These are phyloP conservation scores for Ceratocystis destructans DNA, from an alignment of 2,329 filamentous ascomycete genomes.

Conservation along the genomic window DNA sequence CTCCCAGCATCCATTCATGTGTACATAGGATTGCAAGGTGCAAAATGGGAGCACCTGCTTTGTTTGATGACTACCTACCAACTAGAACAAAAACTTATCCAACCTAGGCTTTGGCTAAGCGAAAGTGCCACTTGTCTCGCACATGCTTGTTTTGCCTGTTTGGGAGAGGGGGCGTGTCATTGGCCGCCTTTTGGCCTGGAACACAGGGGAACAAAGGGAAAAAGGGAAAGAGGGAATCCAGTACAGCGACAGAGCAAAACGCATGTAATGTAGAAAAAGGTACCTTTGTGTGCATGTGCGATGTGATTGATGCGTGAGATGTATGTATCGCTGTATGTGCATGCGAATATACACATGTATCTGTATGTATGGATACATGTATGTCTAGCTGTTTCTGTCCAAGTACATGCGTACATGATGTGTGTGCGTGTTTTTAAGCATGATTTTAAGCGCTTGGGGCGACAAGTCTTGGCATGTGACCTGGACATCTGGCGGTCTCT, in stretches of 20 bases:
- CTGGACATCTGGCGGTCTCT: conserved; percentile 1
- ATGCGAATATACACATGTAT: neutral
- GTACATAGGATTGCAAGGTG: too few relatives aligned
- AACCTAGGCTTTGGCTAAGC: neutral
- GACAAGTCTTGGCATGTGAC: conserved; percentile 30
- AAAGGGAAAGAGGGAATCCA: neutral
- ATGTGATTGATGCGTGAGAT: neutral
- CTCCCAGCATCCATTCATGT: neutral
- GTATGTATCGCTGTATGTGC: neutral
- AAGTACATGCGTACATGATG: neutral
- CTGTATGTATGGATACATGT: neutral
- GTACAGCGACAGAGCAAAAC: neutral
- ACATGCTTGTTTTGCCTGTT: conserved; percentile 4
- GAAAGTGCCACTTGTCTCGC: conserved; percentile 6
- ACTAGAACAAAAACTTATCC: neutral
- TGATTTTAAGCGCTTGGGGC: conserved; percentile 39
- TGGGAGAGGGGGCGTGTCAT: neutral
- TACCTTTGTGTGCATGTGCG: neutral
- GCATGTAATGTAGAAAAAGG: neutral
- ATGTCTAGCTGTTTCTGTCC: neutral
- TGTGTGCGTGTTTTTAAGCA: conserved; percentile 30
- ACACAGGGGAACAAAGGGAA: neutral
- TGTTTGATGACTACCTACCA: neutral
- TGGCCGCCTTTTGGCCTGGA: neutral
- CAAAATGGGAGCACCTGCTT: neutral